Evolutionary conservation across 768 basidiomycete species (phyloP).

Genomic region (Leucogyrophana mollusca): DNA sequence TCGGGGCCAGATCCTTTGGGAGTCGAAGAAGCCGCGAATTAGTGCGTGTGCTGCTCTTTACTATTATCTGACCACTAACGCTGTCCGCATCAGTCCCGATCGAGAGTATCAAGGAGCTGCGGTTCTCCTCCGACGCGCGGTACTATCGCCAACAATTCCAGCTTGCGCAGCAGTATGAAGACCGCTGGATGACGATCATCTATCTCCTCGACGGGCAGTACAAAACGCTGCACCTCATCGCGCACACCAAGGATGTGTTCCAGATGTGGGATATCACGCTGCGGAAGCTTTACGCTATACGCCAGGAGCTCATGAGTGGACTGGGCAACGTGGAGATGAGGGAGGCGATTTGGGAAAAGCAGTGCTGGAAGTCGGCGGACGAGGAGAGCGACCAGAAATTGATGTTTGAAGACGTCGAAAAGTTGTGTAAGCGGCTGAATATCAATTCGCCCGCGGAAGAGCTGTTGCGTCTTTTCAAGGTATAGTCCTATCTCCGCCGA

Average conservation of each 20-base stretch:
- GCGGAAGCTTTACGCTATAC: constrained; percentile 58
- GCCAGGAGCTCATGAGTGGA: constrained; percentile 70
- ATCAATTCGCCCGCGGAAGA: constrained; percentile 55
- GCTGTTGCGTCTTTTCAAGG: constrained; percentile 59
- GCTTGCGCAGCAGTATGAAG: constrained; percentile 57
- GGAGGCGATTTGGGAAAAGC: constrained; percentile 73
- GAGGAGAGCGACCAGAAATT: constrained; percentile 59
- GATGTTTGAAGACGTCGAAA: constrained; percentile 70
- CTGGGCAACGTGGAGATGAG: constrained; percentile 61
- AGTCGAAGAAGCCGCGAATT: constrained; percentile 66
- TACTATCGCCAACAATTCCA: constrained; percentile 74
- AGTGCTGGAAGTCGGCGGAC: constrained; percentile 79
- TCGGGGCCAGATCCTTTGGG: constrained; percentile 77
- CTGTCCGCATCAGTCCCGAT: constrained; percentile 60
- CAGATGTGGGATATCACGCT: constrained; percentile 65
- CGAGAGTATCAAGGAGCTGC: constrained; percentile 84
- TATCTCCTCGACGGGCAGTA: constrained; percentile 76
- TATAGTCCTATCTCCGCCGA: constrained; percentile 21
- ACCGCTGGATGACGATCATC: constrained; percentile 83
- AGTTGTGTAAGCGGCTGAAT: constrained; percentile 69
- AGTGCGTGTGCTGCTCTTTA: constrained; percentile 39
- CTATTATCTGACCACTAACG: background rate
- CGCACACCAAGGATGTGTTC: constrained; percentile 61
- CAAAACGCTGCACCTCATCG: constrained; percentile 85
- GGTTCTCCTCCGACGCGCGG: constrained; percentile 66